Evolutionary conservation across 176 grass and related monocot genomes (phyloP).

Genomic region (Alloteropsis semialata): DNA sequence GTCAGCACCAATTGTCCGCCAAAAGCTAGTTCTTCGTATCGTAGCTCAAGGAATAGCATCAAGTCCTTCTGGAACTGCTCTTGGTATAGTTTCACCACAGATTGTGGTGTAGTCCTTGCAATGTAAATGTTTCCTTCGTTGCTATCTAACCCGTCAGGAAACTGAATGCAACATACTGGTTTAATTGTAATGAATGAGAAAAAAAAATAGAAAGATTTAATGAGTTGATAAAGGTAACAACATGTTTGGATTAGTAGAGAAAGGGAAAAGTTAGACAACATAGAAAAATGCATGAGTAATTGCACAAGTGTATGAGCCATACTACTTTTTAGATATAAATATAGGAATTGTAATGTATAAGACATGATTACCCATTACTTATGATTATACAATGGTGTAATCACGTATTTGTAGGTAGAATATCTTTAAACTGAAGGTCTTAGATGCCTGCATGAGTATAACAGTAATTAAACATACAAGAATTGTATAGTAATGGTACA

Average conservation of each 20-base stretch:
- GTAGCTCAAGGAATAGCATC: slow-evolving; percentile 35
- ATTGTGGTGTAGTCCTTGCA: slow-evolving; percentile 22
- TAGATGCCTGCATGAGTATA: no score
- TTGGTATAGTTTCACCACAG: slow-evolving; percentile 24
- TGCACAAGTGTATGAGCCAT: background rate
- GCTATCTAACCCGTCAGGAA: slow-evolving; percentile 20
- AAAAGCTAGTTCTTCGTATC: slow-evolving; percentile 18
- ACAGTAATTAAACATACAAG: no score
- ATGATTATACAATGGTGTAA: no score
- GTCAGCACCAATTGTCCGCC: slow-evolving; percentile 38
- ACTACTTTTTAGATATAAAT: no score
- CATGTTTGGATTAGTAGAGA: background rate
- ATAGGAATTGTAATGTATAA: no score
- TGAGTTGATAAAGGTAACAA: no score
- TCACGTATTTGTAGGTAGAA: no score
- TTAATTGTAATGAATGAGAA: background rate
- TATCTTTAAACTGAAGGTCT: no score
- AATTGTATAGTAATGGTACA: no score
- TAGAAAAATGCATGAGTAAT: background rate
- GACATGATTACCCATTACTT: no score
- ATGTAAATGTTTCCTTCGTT: slow-evolving; percentile 1
- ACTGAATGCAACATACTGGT: background rate
- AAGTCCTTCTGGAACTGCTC: slow-evolving; percentile 39
- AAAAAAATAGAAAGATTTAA: background rate
- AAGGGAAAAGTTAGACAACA: background rate